Conservation (phyloP, 495 filamentous ascomycete species). For the Aspergillus nidulans region DNA sequence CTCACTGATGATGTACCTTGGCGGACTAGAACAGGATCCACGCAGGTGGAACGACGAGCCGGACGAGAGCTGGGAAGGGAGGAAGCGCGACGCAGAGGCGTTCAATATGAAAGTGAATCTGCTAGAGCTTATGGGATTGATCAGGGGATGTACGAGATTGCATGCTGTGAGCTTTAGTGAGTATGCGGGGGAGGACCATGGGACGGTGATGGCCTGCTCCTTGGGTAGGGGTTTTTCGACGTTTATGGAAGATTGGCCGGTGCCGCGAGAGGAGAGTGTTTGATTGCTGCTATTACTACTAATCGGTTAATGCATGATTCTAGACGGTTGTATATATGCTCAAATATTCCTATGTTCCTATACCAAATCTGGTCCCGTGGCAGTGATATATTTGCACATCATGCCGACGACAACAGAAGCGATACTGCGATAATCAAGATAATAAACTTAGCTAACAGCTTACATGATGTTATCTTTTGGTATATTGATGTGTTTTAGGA, state of each 20-base stretch:
- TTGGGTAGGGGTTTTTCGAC: constrained; percentile 20
- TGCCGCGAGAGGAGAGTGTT: constrained; percentile 2
- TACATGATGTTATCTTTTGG: no score
- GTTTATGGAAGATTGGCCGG: constrained; percentile 23
- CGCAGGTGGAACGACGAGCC: constrained; percentile 24
- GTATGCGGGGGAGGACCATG: constrained; percentile 25
- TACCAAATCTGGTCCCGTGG: no score
- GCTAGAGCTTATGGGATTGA: constrained; percentile 19
- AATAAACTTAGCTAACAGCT: no score
- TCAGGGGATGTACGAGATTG: constrained; percentile 15
- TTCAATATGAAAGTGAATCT: constrained; percentile 40
- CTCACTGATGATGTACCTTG: constrained; percentile 17
- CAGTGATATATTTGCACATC: no score
- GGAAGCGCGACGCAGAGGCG: constrained; percentile 39
- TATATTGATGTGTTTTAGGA: no score
- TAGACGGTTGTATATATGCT: no score
- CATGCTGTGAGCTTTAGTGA: constrained; percentile 36
- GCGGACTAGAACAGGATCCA: constrained; percentile 38
- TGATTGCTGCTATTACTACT: background rate
- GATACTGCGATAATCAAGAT: no score
- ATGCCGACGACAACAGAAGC: no score
- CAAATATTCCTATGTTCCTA: no score
- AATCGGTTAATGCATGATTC: no score
- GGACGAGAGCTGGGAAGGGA: constrained; percentile 33
- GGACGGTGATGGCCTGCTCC: constrained; percentile 22